These are phyloP conservation scores for Sporothrix pseudoabietina DNA, from an alignment of 2,329 filamentous ascomycete species.

Conservation along the genomic window DNA sequence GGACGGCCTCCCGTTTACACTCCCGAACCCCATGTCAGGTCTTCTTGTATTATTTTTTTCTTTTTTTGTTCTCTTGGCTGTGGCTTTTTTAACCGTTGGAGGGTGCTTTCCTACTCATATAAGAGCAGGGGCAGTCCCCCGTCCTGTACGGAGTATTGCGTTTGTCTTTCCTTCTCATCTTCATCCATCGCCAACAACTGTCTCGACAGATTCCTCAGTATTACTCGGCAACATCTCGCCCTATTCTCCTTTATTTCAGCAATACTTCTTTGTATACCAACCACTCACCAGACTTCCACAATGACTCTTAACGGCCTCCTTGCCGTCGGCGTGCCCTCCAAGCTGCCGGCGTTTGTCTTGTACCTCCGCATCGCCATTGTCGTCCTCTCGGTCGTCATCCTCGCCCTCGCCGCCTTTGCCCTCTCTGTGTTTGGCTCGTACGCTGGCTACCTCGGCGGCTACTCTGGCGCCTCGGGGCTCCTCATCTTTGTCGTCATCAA, in stretches of 20 bases:
- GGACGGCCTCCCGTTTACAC: neutral
- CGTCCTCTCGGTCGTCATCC: slow-evolving; percentile 45
- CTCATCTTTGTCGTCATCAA: slow-evolving; percentile 50
- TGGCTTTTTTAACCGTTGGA: neutral
- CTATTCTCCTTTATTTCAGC: neutral
- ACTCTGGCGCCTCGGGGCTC: slow-evolving; percentile 46
- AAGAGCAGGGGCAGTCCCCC: neutral
- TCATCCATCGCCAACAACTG: neutral
- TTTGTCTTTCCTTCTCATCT: neutral
- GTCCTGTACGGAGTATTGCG: neutral
- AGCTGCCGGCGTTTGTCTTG: slow-evolving; percentile 43
- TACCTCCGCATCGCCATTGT: slow-evolving; percentile 46
- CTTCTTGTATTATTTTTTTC: neutral
- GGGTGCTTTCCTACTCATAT: neutral
- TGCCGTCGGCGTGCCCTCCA: slow-evolving; percentile 44
- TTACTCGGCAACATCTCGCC: neutral
- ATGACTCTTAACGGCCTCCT: slow-evolving; percentile 40
- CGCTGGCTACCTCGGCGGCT: slow-evolving; percentile 36
- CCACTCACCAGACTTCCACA: neutral
- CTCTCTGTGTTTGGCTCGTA: slow-evolving; percentile 42
- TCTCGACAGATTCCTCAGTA: neutral
- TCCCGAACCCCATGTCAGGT: neutral
- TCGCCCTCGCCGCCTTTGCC: slow-evolving; percentile 48
- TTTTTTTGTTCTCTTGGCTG: neutral
- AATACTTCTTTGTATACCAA: neutral